Evolutionary conservation across 495 filamentous ascomycete genomes (phyloP).

Genomic region (Talaromyces stipitatus): DNA sequence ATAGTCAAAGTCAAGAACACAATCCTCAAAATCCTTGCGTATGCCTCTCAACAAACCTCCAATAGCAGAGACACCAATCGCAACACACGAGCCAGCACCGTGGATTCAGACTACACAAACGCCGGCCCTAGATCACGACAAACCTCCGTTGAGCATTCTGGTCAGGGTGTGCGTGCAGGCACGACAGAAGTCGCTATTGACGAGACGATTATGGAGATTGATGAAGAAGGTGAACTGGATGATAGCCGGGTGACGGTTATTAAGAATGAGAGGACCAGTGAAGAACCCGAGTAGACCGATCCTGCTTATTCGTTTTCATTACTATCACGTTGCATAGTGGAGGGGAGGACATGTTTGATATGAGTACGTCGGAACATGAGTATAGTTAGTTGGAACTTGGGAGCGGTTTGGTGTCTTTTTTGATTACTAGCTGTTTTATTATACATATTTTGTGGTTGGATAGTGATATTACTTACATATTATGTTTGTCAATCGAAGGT

Average conservation of each 20-base stretch:
- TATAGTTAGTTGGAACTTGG: background rate
- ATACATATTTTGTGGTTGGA: background rate
- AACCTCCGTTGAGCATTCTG: slow-evolving; percentile 27
- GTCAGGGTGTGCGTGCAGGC: slow-evolving; percentile 11
- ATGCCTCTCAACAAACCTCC: slow-evolving; percentile 21
- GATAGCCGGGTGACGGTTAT: slow-evolving; percentile 40
- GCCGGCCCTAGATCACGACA: slow-evolving; percentile 25
- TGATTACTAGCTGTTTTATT: background rate
- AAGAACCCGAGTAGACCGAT: slow-evolving; percentile 1
- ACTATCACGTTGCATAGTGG: no score
- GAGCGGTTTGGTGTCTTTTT: background rate
- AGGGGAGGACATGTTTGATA: background rate
- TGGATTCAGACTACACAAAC: slow-evolving; percentile 28
- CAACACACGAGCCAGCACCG: slow-evolving; percentile 28
- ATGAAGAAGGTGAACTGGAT: slow-evolving; percentile 51
- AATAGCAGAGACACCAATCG: slow-evolving; percentile 22
- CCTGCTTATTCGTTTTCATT: background rate
- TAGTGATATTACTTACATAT: background rate
- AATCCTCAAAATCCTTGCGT: slow-evolving; percentile 38
- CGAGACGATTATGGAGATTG: slow-evolving; percentile 42
- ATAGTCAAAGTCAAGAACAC: slow-evolving; percentile 71
- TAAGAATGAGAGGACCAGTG: slow-evolving; percentile 18
- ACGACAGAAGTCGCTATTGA: slow-evolving; percentile 30
- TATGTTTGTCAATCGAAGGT: background rate
- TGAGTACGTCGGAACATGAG: background rate